phyloP scores from a whole-genome alignment of 768 basidiomycete species.

The Xanthoconium purpureum region DNA sequence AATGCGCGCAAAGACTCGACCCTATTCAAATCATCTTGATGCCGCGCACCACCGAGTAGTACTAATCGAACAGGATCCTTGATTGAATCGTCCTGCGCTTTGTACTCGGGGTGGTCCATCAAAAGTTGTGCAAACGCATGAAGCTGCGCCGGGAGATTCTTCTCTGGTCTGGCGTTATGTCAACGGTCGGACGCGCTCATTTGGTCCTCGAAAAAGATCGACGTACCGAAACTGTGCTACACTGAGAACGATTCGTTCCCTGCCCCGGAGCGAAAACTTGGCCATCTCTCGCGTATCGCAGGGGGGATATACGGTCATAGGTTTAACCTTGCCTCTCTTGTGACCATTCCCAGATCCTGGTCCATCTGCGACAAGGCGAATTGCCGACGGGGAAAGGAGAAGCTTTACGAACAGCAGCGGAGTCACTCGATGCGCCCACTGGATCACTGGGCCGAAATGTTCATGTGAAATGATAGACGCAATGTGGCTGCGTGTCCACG shows the following conservation, averaged over 20 bases:
- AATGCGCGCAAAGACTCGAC: slow-evolving; percentile 58
- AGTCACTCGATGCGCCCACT: slow-evolving; percentile 40
- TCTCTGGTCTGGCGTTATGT: slow-evolving; percentile 71
- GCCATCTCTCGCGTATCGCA: slow-evolving; percentile 81
- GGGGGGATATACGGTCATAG: slow-evolving; percentile 78
- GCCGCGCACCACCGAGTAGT: slow-evolving; percentile 83
- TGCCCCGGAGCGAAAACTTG: slow-evolving; percentile 47
- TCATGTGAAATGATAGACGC: slow-evolving; percentile 62
- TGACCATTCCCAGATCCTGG: neutral
- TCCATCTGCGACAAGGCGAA: slow-evolving; percentile 4
- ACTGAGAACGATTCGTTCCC: slow-evolving; percentile 72
- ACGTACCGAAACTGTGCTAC: slow-evolving; percentile 89
- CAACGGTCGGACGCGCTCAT: neutral
- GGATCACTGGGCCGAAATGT: slow-evolving; percentile 46
- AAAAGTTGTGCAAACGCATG: slow-evolving; percentile 63
- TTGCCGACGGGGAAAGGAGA: slow-evolving; percentile 7
- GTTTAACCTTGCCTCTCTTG: slow-evolving; percentile 1
- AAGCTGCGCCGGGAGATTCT: slow-evolving; percentile 84
- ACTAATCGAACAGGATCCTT: slow-evolving; percentile 53
- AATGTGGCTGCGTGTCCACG: slow-evolving; percentile 89
- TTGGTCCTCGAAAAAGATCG: neutral
- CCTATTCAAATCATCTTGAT: slow-evolving; percentile 67
- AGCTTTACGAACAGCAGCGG: slow-evolving; percentile 42
- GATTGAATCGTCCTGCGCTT: slow-evolving; percentile 12
- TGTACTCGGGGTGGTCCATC: slow-evolving; percentile 56